phyloP scores from a whole-genome alignment of 768 basidiomycete species.

The Lentinula sp. region DNA sequence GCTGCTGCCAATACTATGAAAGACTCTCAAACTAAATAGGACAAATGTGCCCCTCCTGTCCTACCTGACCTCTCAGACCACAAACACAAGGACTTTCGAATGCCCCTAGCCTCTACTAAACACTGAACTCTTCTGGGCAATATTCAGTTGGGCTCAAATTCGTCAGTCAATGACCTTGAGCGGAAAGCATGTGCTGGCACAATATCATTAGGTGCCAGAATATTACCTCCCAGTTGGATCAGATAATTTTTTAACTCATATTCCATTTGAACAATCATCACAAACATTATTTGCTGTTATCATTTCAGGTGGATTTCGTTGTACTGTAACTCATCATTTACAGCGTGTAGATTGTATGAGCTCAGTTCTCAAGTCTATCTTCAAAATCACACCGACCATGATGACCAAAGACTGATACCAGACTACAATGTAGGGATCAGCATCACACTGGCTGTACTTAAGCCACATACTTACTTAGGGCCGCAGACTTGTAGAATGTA shows the following conservation, averaged over 20 bases:
- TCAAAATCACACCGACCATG: too few species aligned
- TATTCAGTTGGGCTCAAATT: background rate
- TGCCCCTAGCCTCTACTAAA: slow-evolving; percentile 19
- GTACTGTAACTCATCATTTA: background rate
- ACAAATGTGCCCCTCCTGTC: slow-evolving; percentile 20
- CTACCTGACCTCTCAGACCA: slow-evolving; percentile 52
- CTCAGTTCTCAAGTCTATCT: too few species aligned
- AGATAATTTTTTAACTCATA: background rate
- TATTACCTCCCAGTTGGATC: background rate
- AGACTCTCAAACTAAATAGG: slow-evolving; percentile 17
- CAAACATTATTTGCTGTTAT: background rate
- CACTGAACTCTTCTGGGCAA: slow-evolving; percentile 2
- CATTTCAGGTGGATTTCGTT: background rate
- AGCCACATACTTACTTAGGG: too few species aligned
- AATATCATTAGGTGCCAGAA: background rate
- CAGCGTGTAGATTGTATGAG: background rate
- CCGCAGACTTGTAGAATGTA: too few species aligned
- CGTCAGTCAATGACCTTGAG: background rate
- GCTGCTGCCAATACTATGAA: slow-evolving; percentile 18
- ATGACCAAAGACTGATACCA: too few species aligned
- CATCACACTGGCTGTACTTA: too few species aligned
- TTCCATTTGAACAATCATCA: background rate
- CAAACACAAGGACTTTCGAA: slow-evolving; percentile 42
- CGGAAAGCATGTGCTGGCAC: background rate
- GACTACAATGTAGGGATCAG: too few species aligned